Percentiles rank a stretch among this genome's conserved stretches.
phyloP scores from a whole-genome alignment of 2,329 filamentous ascomycete species.

The Tolypocladium inflatum region DNA sequence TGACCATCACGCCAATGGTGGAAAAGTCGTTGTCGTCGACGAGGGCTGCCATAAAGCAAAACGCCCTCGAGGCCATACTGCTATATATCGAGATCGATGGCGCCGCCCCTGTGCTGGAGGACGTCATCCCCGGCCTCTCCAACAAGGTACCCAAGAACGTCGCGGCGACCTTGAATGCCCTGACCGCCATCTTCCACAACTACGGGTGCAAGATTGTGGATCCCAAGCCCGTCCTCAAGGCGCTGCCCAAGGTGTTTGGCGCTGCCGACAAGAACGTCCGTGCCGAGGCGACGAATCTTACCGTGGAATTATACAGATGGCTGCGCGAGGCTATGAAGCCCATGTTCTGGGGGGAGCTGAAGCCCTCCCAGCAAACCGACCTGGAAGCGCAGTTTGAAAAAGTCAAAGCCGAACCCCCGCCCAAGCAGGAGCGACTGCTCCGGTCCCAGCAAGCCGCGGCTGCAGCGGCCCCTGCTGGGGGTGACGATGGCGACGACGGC shows the following conservation, averaged over 20 bases:
- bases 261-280: slow-evolving; percentile 98
- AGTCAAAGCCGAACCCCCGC: slow-evolving; percentile 74
- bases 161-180: slow-evolving; percentile 57
- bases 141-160: slow-evolving; percentile 91
- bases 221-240: slow-evolving; percentile 83
- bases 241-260: slow-evolving; percentile 81
- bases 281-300: slow-evolving; percentile 82
- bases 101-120: slow-evolving; percentile 77
- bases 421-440: slow-evolving; percentile 84
- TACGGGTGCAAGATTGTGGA: slow-evolving; percentile 93
- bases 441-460: slow-evolving; percentile 81
- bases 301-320: slow-evolving; percentile 95
- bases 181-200: slow-evolving; percentile 81
- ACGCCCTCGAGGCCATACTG: slow-evolving; percentile 75
- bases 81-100: slow-evolving; percentile 86
- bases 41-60: slow-evolving; percentile 79
- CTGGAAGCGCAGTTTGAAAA: slow-evolving; percentile 91
- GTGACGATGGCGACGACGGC: slow-evolving; percentile 46
- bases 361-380: slow-evolving; percentile 90
- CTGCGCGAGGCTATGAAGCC: slow-evolving; percentile 96
- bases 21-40: slow-evolving; percentile 90
- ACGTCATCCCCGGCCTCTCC: slow-evolving; percentile 70
- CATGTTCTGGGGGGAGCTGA: slow-evolving; percentile 92
- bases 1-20: slow-evolving; percentile 68
- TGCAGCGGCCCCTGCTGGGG: slow-evolving; percentile 58